Evolutionary conservation across 305 asterid genomes (phyloP), one percentile per base, ranked within the genome.

Genomic region (Fraxinus paxiana): DNA sequence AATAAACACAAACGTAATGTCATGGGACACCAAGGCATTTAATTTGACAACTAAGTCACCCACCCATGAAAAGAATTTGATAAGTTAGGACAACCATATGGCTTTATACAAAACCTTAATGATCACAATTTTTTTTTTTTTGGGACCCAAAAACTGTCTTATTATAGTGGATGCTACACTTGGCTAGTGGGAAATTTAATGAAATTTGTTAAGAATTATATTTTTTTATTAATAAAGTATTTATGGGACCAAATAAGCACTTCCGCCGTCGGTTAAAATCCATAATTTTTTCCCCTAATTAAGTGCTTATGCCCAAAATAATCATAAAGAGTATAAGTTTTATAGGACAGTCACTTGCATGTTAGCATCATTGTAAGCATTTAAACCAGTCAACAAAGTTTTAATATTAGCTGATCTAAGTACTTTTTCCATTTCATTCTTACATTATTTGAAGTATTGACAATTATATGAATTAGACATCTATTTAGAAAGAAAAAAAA

Each of bases 211-310:
- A 74, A 22, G 48, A 26, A 78, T 84, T 76, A 35, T 65, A 82
- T 82, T 84, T 89, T 72, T 76, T 71, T 61, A 51, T 65, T 3
- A 10, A 24, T 9, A 65, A 78, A 65, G 80, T 75, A 77, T 83
- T 77, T 81, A 87, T 88, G 93, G 92, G 94, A 77, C 96, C 92
- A 73, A 85, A 81, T 69, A 59, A 81, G 86, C 95, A 90, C 95
- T 87, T 87, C 87, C 93, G 95, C 94, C 97, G 98, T 90, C 90
- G 74, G 81, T 87, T 84, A 75, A 84, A 84, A 80, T 82, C 10
- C 80, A 81, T 76, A 67, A 83, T 81, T 80, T 82, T 82, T 83
- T 82, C 43, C 56, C 65, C 22, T 75, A 81, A 88, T 87, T 81
- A 79, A 86, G 71, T 84, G 75, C 81, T 79, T 81, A 75, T 82